These are phyloP conservation scores for Sporothrix schenckii DNA, from an alignment of 2,329 filamentous ascomycete genomes.

Conservation along the genomic window DNA sequence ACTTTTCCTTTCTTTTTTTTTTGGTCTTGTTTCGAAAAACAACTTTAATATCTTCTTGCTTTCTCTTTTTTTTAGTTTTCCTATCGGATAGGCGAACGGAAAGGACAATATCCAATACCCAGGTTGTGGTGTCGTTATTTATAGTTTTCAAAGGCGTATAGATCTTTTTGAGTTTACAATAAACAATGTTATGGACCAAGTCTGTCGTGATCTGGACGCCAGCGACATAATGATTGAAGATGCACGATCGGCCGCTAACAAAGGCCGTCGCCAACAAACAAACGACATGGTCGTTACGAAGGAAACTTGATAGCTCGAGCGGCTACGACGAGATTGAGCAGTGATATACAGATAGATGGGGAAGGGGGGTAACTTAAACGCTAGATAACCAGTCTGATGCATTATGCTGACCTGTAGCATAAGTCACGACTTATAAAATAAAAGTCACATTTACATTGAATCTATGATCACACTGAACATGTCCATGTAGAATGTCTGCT, in stretches of 20 bases:
- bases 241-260: background rate
- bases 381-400: conserved; percentile 5
- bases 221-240: conserved; percentile 24
- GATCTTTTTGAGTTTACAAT: conserved; percentile 1
- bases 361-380: background rate
- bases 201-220: conserved; percentile 30
- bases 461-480: conserved; percentile 4
- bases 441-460: background rate
- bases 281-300: background rate
- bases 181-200: conserved; percentile 29
- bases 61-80: background rate
- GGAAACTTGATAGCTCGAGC: conserved; percentile 43
- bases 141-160: conserved; percentile 5
- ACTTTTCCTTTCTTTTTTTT: background rate
- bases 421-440: background rate
- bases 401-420: background rate
- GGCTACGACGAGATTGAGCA: conserved; percentile 44
- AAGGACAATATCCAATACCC: conserved; percentile 23
- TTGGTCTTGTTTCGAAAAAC: background rate
- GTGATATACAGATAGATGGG: conserved; percentile 38
- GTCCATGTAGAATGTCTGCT: background rate
- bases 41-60: background rate
- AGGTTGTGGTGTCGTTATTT: conserved; percentile 6
- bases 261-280: background rate
- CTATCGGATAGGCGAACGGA: background rate